Percentiles rank a stretch among this genome's conserved stretches.
These are phyloP conservation scores for Penicillium sclerotigenum DNA, from an alignment of 2,329 filamentous ascomycete genomes.

Conservation along the genomic window DNA sequence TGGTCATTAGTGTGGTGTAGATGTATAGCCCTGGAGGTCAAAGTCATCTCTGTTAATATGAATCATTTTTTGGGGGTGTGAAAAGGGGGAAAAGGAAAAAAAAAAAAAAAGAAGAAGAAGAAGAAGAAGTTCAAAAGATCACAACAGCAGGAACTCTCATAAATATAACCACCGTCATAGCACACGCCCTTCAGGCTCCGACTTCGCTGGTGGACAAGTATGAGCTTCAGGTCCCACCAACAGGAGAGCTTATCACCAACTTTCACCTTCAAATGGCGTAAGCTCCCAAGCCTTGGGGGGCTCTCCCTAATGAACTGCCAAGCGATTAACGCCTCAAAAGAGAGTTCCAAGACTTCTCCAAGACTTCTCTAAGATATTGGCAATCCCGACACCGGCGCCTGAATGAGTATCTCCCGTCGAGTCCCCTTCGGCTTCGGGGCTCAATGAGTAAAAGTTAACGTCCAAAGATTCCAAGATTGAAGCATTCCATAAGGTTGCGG, in stretches of 20 bases:
- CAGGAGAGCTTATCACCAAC: neutral
- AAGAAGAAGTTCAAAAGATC: neutral
- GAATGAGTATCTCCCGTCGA: neutral
- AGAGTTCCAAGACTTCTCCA: neutral
- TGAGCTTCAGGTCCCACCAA: slow-evolving; percentile 1
- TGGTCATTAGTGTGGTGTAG: slow-evolving; percentile 1
- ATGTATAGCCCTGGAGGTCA: neutral
- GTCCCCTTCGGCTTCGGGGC: no score
- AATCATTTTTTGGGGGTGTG: neutral
- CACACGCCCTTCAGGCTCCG: slow-evolving; percentile 6
- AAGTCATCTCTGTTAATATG: neutral
- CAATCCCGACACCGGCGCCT: neutral
- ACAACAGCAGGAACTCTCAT: neutral
- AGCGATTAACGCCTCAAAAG: neutral
- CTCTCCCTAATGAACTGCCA: neutral
- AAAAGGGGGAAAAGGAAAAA: neutral
- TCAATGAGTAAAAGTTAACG: no score
- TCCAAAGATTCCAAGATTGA: no score
- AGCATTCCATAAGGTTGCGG: neutral
- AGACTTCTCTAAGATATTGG: neutral
- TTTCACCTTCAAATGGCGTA: neutral
- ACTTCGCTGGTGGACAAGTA: neutral
- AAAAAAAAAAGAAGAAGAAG: neutral
- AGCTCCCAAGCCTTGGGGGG: neutral
- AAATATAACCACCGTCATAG: neutral